Conservation (phyloP, 768 basidiomycete species). For the Mycena filopes region DNA sequence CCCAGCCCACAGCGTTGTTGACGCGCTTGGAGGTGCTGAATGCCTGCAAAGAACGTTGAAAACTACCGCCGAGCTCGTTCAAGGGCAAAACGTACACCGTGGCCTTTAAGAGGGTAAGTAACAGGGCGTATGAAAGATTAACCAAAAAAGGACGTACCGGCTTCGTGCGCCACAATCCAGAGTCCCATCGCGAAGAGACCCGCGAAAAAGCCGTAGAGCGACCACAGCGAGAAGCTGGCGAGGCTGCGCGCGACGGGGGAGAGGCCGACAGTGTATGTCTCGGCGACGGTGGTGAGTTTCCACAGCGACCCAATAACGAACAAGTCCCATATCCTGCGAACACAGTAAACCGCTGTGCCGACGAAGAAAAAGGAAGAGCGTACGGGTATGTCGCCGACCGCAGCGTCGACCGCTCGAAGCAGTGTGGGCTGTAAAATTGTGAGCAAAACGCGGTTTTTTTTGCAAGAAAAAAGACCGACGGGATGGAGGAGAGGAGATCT, state of each 20-base stretch:
- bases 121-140: neutral
- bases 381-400: slow-evolving; percentile 85
- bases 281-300: slow-evolving; percentile 73
- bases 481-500: slow-evolving; percentile 87
- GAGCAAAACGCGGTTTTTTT: neutral
- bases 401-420: slow-evolving; percentile 89
- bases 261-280: slow-evolving; percentile 67
- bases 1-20: slow-evolving; percentile 93
- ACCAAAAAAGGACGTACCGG: slow-evolving; percentile 24
- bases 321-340: slow-evolving; percentile 76
- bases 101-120: slow-evolving; percentile 79
- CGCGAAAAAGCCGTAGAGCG: slow-evolving; percentile 81
- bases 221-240: slow-evolving; percentile 77
- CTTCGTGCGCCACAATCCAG: slow-evolving; percentile 54
- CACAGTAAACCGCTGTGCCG: neutral
- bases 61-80: neutral
- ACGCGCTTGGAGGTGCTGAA: slow-evolving; percentile 92
- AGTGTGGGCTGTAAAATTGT: slow-evolving; percentile 68
- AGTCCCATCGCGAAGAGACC: slow-evolving; percentile 94
- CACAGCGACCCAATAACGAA: slow-evolving; percentile 75
- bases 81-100: slow-evolving; percentile 51
- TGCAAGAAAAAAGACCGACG: slow-evolving; percentile 57
- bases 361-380: slow-evolving; percentile 37
- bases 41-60: slow-evolving; percentile 72
- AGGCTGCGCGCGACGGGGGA: slow-evolving; percentile 68